Base-by-base conservation (phyloP, 805 yeast species). In the Kazachstania psychrophila region DNA sequence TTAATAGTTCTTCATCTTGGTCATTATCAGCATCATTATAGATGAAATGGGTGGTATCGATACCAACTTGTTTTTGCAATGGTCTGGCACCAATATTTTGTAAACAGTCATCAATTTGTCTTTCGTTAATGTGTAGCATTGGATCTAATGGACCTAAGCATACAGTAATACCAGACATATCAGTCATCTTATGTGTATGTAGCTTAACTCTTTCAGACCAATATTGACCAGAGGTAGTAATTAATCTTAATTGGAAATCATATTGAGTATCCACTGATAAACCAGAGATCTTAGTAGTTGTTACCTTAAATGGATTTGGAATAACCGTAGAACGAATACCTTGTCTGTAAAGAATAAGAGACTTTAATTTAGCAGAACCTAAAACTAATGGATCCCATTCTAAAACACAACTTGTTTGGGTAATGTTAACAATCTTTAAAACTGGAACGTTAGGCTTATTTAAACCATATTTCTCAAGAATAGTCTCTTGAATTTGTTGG, bases 21-120 rank as follows among this genome's bases (percentile, higher is more conserved):
- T 51, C 56, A 32, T 52, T 47, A 28, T 54, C 60, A 3, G 33
- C 17, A 28, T 56, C 60, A 34, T 57, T 56, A 13, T 78, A 69
- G n/a, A 92, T 68, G 52, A 81, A 92, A 59, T 92, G 98, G 1
- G 98, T 92, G 1, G 98, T 92, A 52, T 89, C 96, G 38, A 89
- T 82, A 46, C 72, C 72, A 36, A 89, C 92, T 38, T 70, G 68
- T 16, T 63, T 62, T 52, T 86, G 94, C 14, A 85, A 61, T 1
- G 88, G 86, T 48, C 73, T 79, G 15, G 95, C 95, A 13, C 94
- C 94, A 52, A 92, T 81, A n/a, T 71, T 69, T 19, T 56, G 47
- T 50, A 86, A 70, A 2, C 85, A 66, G 6, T 65, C 68, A 41
- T 72, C 73, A 40, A 92, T 72, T 44, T 85, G 94, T 7, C 58